A percentile compares a stretch with the other conserved stretches of the same genome.
These are phyloP conservation scores for Linaria vulgaris DNA, from an alignment of 257 asterid species.

Conservation along the genomic window DNA sequence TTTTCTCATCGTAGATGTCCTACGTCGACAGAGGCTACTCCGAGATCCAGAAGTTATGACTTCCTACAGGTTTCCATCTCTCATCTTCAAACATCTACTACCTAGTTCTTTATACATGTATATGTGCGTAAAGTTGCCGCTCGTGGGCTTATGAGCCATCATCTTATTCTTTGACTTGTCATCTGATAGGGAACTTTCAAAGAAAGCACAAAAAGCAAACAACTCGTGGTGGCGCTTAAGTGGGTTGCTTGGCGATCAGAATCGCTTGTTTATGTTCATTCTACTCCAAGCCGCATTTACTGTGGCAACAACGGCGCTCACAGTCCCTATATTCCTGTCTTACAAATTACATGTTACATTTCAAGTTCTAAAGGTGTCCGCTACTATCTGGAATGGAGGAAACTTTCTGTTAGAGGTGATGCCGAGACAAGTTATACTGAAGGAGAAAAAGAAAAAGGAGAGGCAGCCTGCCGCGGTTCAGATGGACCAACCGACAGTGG, in stretches of 20 bases:
- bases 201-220: constrained; percentile 93
- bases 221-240: constrained; percentile 92
- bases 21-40: constrained; percentile 82
- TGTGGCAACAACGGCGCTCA: constrained; percentile 78
- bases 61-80: constrained; percentile 71
- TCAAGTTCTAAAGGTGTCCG: constrained; percentile 86
- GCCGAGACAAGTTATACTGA: constrained; percentile 86
- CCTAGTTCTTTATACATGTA: not conserved
- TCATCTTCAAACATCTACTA: too few relatives aligned
- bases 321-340: constrained; percentile 89
- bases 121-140: too few relatives aligned
- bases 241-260: constrained; percentile 89
- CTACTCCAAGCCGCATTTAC: constrained; percentile 84
- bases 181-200: constrained; percentile 70
- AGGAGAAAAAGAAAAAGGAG: constrained; percentile 77
- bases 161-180: constrained; percentile 11
- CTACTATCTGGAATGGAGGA: constrained; percentile 92
- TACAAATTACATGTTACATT: constrained; percentile 64
- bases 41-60: constrained; percentile 97
- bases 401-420: constrained; percentile 89
- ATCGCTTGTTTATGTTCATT: constrained; percentile 88
- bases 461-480: constrained; percentile 40
- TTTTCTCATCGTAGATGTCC: constrained; percentile 83
- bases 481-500: constrained; percentile 18
- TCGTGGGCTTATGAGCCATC: too few relatives aligned